A percentile compares a stretch with the other conserved stretches of the same genome.
Conservation (phyloP, 1,284 basidiomycete species). For the Anthracocystis setariae region DNA sequence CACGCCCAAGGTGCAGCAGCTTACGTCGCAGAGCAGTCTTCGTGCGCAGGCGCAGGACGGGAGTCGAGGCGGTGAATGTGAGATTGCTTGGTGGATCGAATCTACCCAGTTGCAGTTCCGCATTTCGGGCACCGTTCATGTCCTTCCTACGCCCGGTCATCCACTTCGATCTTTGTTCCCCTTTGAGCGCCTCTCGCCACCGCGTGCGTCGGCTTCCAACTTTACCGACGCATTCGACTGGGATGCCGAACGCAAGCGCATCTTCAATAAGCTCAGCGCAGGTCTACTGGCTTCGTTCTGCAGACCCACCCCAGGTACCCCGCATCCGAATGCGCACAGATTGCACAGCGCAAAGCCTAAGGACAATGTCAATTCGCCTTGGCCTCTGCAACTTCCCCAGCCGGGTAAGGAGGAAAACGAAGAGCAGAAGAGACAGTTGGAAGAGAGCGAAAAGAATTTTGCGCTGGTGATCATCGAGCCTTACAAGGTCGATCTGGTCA, state of each 20-base stretch:
- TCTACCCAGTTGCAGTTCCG: conserved; percentile 66
- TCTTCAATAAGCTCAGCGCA: conserved; percentile 67
- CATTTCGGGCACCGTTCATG: conserved; percentile 64
- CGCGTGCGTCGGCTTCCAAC: conserved; percentile 26
- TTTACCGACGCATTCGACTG: conserved; percentile 61
- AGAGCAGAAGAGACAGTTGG: conserved; percentile 57
- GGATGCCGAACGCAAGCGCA: conserved; percentile 66
- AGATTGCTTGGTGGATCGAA: conserved; percentile 68
- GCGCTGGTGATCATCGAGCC: conserved; percentile 66
- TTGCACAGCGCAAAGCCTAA: conserved; percentile 26
- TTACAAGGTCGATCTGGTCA: conserved; percentile 65
- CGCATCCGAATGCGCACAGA: conserved; percentile 44
- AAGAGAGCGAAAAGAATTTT: conserved; percentile 61
- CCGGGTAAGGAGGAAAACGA: conserved; percentile 62
- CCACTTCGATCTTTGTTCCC: conserved; percentile 45
- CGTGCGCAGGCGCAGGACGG: conserved; percentile 31
- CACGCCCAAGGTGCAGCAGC: conserved; percentile 66
- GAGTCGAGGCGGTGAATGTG: conserved; percentile 50
- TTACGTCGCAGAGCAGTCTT: conserved; percentile 46
- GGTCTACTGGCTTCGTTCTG: conserved; percentile 67
- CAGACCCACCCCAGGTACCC: conserved; percentile 65
- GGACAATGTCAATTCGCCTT: conserved; percentile 44
- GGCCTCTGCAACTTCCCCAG: conserved; percentile 58
- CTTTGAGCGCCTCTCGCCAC: conserved; percentile 42
- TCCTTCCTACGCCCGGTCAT: conserved; percentile 57